Conservation (phyloP, 2,329 filamentous ascomycete species). For the Fusarium oligoseptatum region DNA sequence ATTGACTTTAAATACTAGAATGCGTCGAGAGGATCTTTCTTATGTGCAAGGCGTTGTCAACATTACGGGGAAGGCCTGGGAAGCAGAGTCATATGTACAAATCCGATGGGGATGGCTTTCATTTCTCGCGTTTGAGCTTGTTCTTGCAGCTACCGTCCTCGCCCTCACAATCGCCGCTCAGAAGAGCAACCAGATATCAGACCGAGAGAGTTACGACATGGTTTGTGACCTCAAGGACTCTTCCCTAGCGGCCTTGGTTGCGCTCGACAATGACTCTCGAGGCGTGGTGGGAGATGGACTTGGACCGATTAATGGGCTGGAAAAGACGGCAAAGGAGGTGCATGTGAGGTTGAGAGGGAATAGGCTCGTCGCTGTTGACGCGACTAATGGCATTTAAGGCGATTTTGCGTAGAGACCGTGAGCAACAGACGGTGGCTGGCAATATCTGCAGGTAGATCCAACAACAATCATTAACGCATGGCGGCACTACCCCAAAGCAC, state of each 20-base stretch:
- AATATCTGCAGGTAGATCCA: too few relatives aligned
- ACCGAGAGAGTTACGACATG: background rate
- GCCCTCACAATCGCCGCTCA: background rate
- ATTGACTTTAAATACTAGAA: too few relatives aligned
- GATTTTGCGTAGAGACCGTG: background rate
- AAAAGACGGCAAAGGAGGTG: background rate
- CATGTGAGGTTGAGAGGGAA: background rate
- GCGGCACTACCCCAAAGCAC: background rate
- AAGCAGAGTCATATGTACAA: background rate
- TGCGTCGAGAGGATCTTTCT: too few relatives aligned
- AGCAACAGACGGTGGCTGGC: too few relatives aligned
- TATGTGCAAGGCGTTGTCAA: too few relatives aligned
- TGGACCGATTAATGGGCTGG: background rate
- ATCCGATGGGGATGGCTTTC: background rate
- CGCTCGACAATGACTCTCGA: background rate
- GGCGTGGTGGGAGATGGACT: background rate
- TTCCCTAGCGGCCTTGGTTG: background rate
- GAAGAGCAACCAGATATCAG: too few relatives aligned
- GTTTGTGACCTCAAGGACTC: background rate
- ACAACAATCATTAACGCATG: too few relatives aligned
- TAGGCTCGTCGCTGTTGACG: background rate
- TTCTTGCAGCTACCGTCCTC: background rate
- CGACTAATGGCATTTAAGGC: background rate
- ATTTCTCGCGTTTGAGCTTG: background rate
- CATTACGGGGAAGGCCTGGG: background rate